These are phyloP conservation scores for Blumeria hordei DNA, from an alignment of 2,329 filamentous ascomycete genomes.

Conservation along the genomic window DNA sequence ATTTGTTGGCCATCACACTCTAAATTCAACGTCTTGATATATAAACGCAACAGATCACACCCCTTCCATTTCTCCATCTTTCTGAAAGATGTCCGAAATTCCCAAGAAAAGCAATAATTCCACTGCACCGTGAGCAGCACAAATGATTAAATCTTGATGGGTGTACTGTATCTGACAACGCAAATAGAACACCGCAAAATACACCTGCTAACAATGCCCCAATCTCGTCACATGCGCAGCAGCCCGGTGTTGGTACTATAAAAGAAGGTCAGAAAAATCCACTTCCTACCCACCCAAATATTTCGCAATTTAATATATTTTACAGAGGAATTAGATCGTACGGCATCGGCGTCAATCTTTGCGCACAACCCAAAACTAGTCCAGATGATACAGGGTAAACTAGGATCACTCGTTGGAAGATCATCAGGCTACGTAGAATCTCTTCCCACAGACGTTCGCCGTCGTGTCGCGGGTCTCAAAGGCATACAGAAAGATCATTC, in stretches of 20 bases:
- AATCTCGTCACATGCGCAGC: slow-evolving; percentile 91
- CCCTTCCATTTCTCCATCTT: not conserved
- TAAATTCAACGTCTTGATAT: no score
- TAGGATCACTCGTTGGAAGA: slow-evolving; percentile 75
- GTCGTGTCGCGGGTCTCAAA: slow-evolving; percentile 84
- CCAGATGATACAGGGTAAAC: slow-evolving; percentile 92
- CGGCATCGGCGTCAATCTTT: slow-evolving; percentile 72
- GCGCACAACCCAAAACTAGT: slow-evolving; percentile 87
- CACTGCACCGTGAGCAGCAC: slow-evolving; percentile 34
- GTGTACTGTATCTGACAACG: slow-evolving; percentile 5
- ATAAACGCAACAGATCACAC: not conserved
- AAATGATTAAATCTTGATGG: not conserved
- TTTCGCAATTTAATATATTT: slow-evolving; percentile 7
- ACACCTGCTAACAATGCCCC: slow-evolving; percentile 87
- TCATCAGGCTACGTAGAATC: slow-evolving; percentile 98
- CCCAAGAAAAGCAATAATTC: slow-evolving; percentile 35
- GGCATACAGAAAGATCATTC: slow-evolving; percentile 97
- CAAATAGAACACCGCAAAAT: slow-evolving; percentile 79
- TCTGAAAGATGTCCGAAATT: slow-evolving; percentile 30
- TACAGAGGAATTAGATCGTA: slow-evolving; percentile 74
- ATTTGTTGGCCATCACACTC: no score
- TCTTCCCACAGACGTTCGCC: slow-evolving; percentile 67
- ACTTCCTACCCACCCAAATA: slow-evolving; percentile 12
- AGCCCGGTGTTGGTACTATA: slow-evolving; percentile 83
- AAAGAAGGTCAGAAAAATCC: slow-evolving; percentile 56